These are phyloP conservation scores for Blepharisma japonicum DNA, from an alignment of 73 alveolate genomes.

Conservation along the genomic window DNA sequence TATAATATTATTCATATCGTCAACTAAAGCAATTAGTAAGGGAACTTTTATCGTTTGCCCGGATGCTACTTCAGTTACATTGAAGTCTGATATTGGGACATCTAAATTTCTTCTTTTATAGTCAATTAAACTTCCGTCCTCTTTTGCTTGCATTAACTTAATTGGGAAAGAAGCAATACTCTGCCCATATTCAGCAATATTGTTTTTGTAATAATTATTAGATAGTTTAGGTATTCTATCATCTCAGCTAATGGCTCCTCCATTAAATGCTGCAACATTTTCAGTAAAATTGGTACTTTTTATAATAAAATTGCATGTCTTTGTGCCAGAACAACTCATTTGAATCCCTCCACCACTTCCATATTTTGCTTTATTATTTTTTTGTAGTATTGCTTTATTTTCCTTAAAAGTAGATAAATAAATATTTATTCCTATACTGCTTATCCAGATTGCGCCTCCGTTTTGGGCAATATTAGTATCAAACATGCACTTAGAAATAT, in stretches of 20 bases:
- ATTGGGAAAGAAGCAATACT: slow-evolving; percentile 19
- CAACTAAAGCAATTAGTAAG: neutral
- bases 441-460: too few relatives aligned
- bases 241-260: slow-evolving; percentile 6
- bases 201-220: neutral
- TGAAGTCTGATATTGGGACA: too few relatives aligned
- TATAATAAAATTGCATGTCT: neutral
- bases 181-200: neutral
- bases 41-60: neutral
- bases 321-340: too few relatives aligned
- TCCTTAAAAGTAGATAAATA: too few relatives aligned
- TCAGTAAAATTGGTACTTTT: neutral
- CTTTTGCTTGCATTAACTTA: neutral
- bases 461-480: too few relatives aligned
- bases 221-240: neutral
- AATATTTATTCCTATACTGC: too few relatives aligned
- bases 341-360: too few relatives aligned
- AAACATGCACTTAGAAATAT: too few relatives aligned
- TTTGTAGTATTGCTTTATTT: too few relatives aligned
- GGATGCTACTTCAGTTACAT: neutral
- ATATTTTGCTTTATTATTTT: too few relatives aligned
- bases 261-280: neutral
- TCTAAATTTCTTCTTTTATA: too few relatives aligned
- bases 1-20: neutral
- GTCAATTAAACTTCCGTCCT: neutral